Percentiles rank a stretch among this genome's conserved stretches.
These are phyloP conservation scores for Chlamydomonas incerta DNA, from an alignment of 139 green algal genomes.

Conservation along the genomic window DNA sequence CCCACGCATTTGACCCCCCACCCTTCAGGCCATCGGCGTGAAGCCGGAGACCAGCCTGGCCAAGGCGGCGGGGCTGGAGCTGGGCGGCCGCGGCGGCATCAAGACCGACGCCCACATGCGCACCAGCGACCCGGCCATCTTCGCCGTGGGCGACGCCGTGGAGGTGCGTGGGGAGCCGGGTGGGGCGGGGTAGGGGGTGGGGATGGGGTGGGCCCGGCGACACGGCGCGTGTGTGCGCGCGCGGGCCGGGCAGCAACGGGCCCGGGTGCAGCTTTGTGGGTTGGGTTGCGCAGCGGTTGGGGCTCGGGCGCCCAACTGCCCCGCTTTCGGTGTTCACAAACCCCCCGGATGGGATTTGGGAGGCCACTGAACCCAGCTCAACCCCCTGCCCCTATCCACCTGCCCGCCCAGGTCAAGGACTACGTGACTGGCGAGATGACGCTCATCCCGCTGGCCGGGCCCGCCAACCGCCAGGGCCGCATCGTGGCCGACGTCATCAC, in stretches of 20 bases:
- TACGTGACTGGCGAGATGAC: constrained; percentile 58
- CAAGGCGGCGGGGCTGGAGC: constrained; percentile 51
- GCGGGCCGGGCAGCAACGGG: too few species aligned
- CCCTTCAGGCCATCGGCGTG: constrained; percentile 55
- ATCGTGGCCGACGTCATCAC: constrained; percentile 68
- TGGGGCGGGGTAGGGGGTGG: not conserved
- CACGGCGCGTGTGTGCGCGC: not conserved
- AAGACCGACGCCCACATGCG: constrained; percentile 57
- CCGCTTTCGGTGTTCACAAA: too few species aligned
- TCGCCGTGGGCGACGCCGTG: constrained; percentile 60
- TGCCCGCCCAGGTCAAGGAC: constrained; percentile 44
- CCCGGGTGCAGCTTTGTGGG: too few species aligned
- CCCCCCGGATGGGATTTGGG: too few species aligned
- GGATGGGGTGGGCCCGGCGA: not conserved
- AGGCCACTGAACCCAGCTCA: too few species aligned
- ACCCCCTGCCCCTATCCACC: too few species aligned
- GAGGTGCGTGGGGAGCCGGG: constrained; percentile 32
- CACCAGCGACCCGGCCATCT: constrained; percentile 58
- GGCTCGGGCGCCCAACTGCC: too few species aligned
- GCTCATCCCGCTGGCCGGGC: constrained; percentile 63
- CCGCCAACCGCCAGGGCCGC: constrained; percentile 66
- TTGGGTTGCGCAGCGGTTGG: too few species aligned
- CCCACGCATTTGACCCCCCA: too few species aligned
- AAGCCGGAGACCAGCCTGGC: constrained; percentile 56
- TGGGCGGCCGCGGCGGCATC: constrained; percentile 60